Evolutionary conservation across 2,329 filamentous ascomycete genomes (phyloP).

Genomic region (Sporothrix phasma): DNA sequence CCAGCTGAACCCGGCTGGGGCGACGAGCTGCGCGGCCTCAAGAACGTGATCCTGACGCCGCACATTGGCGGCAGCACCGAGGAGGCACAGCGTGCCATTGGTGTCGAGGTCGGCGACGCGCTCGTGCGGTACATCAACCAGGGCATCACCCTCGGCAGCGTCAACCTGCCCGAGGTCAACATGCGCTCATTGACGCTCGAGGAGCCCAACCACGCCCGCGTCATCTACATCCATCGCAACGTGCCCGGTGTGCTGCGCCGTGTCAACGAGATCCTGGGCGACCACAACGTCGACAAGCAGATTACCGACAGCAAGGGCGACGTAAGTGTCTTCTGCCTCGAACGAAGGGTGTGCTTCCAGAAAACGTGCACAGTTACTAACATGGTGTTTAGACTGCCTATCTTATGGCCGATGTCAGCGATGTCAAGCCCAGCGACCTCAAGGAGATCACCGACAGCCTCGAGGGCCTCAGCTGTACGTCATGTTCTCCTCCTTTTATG

Average conservation of each 20-base stretch:
- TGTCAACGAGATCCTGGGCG: constrained; percentile 88
- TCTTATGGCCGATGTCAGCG: constrained; percentile 93
- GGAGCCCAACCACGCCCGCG: constrained; percentile 76
- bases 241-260: constrained; percentile 87
- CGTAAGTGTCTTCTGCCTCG: constrained; percentile 40
- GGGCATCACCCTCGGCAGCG: constrained; percentile 79
- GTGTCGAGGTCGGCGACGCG: constrained; percentile 80
- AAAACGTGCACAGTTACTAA: background rate
- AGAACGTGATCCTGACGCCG: constrained; percentile 89
- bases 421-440: constrained; percentile 70
- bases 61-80: constrained; percentile 98
- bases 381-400: constrained; percentile 48
- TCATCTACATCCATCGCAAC: constrained; percentile 96
- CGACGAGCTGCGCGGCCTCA: constrained; percentile 72
- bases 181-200: constrained; percentile 84
- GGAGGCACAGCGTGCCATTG: constrained; percentile 93
- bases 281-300: constrained; percentile 98
- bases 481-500: background rate
- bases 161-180: constrained; percentile 93
- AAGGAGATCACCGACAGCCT: constrained; percentile 76
- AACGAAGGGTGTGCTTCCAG: too few species aligned
- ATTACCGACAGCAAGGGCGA: constrained; percentile 93
- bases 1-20: constrained; percentile 67
- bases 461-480: constrained; percentile 69
- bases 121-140: constrained; percentile 93